These are phyloP conservation scores for Ceratocystis ficicola DNA, from an alignment of 2,329 filamentous ascomycete species.

Conservation along the genomic window DNA sequence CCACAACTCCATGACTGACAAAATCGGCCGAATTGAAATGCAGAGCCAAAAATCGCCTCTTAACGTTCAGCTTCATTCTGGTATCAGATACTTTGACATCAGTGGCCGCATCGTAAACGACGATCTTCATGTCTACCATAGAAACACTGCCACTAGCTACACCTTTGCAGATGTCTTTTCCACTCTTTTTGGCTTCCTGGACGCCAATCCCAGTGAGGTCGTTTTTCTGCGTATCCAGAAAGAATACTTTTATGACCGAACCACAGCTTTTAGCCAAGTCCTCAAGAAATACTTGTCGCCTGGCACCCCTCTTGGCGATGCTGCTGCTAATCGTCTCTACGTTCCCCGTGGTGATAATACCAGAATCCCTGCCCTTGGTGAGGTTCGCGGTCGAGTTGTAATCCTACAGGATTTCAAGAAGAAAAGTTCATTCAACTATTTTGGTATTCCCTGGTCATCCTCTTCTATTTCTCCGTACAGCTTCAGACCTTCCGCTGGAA, in stretches of 20 bases:
- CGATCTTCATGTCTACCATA: conserved; percentile 38
- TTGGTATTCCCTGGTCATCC: conserved; percentile 36
- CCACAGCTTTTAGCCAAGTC: conserved; percentile 33
- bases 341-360: conserved; percentile 25
- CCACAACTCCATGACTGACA: conserved; percentile 43
- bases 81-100: conserved; percentile 41
- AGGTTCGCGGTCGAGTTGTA: conserved; percentile 36
- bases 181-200: conserved; percentile 36
- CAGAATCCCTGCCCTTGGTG: conserved; percentile 32
- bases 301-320: conserved; percentile 29
- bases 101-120: conserved; percentile 34
- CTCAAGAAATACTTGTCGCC: conserved; percentile 33
- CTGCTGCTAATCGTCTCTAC: conserved; percentile 30
- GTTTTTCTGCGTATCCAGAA: not conserved
- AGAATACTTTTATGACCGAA: not conserved
- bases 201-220: conserved; percentile 19
- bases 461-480: conserved; percentile 37
- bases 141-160: conserved; percentile 34
- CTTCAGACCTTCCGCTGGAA: conserved; percentile 32
- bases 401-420: conserved; percentile 35
- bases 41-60: conserved; percentile 24
- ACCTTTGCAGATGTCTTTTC: conserved; percentile 34
- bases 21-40: conserved; percentile 28
- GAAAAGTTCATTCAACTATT: conserved; percentile 25
- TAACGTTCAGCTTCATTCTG: conserved; percentile 34